Base-by-base conservation (phyloP, 1,284 basidiomycete species). In the Pyrrhoderma noxium region DNA sequence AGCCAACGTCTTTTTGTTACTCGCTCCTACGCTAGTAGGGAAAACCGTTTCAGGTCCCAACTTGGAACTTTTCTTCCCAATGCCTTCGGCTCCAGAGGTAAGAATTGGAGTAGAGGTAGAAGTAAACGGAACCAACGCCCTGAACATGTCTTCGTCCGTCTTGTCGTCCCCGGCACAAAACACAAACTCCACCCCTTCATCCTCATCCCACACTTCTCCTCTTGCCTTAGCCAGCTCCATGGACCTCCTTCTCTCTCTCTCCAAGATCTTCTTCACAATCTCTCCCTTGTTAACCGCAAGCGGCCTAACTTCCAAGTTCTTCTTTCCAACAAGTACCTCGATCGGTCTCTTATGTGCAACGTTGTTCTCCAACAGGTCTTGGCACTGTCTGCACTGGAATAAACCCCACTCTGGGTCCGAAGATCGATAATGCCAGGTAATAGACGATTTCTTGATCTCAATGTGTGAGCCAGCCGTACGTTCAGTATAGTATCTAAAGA, bases 111-210 rank as follows among this genome's bases (percentile, higher is more conserved):
- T 68, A 51, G 70, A 50, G 48, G 55, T 38, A 48, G 41, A 42
- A n/a, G 53, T 42, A 70, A 83, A 80, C 58, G 85, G 77, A 52
- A 80, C 76, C 1, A 95, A 74, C 0, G 92, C 79, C 58, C 91
- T 83, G 85, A 95, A 95, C 92, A 95, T 95, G 72, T 96, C 93
- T 69, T 94, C 92, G 70, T 95, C 92, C 43, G 92, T 93, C 89
- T 97, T 97, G 74, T 98, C 95, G 64, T 98, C 95, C 47, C 95
- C 95, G 0, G 92, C 94, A 66, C 95, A 98, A 71, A 98, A 94
- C 63, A 97, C 79, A 65, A 97, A 95, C 66, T 96, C 90, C 44
- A 89, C 85, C 38, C 38, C 21, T 22, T n/a, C 38, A 5, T 5
- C 21, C 14, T n/a, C 38, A 5, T 5, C 27, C 11, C 27, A 5